These are phyloP conservation scores for Fusarium pseudograminearum DNA, from an alignment of 2,329 filamentous ascomycete species.

Conservation along the genomic window DNA sequence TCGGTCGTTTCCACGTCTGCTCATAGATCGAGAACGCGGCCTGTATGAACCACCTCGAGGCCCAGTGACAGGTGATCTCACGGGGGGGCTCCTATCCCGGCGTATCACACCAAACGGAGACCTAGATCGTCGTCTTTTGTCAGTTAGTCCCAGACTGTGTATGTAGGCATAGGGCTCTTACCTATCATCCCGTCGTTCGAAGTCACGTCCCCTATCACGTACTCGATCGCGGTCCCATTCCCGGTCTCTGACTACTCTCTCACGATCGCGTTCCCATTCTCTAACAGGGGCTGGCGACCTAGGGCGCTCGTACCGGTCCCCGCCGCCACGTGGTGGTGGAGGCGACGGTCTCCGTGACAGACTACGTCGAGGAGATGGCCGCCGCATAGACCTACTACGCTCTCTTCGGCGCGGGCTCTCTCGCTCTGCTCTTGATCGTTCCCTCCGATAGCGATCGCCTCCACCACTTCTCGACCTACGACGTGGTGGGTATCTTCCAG, in stretches of 20 bases:
- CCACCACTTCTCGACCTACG: conserved; percentile 57
- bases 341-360: conserved; percentile 54
- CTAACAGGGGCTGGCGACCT: conserved; percentile 55
- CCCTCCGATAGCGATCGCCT: conserved; percentile 57
- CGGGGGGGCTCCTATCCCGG: conserved; percentile 52
- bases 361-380: conserved; percentile 56
- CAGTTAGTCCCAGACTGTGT: conserved; percentile 32
- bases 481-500: conserved; percentile 57
- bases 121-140: conserved; percentile 64
- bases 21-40: conserved; percentile 65
- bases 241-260: conserved; percentile 49
- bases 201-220: conserved; percentile 52
- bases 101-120: conserved; percentile 60
- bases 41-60: conserved; percentile 61
- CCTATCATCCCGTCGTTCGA: conserved; percentile 59
- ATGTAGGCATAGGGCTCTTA: conserved; percentile 34
- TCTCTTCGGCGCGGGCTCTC: conserved; percentile 55
- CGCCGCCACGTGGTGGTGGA: conserved; percentile 44
- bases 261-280: conserved; percentile 53
- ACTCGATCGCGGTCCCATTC: conserved; percentile 49
- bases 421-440: conserved; percentile 57
- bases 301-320: conserved; percentile 55
- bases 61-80: conserved; percentile 47
- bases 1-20: conserved; percentile 60
- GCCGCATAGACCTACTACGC: conserved; percentile 54